These are phyloP conservation scores for Kandelia obovata DNA, from an alignment of 345 rosid species.

Conservation along the genomic window DNA sequence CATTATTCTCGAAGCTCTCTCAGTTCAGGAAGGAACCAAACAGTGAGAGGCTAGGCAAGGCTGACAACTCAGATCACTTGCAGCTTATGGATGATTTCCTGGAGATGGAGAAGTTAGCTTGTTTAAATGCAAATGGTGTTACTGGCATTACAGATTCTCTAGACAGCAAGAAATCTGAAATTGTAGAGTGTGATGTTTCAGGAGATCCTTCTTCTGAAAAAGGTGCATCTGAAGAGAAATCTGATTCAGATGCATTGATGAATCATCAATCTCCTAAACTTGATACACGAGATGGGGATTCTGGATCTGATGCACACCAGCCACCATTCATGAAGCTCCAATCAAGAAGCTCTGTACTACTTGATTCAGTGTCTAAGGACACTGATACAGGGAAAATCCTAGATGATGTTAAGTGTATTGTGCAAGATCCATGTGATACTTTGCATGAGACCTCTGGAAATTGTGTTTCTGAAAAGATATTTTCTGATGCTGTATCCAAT, in stretches of 20 bases:
- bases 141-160: conserved; percentile 30
- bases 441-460: conserved; percentile 26
- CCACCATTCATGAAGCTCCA: conserved; percentile 46
- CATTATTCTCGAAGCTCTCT: conserved; percentile 50
- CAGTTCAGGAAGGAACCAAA: conserved; percentile 51
- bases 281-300: conserved; percentile 21
- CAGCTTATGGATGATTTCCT: conserved; percentile 97
- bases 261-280: conserved; percentile 15
- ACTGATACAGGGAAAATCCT: conserved; percentile 47
- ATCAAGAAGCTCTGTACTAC: conserved; percentile 47
- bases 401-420: conserved; percentile 48
- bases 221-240: conserved; percentile 26
- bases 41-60: conserved; percentile 40
- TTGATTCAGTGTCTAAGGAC: conserved; percentile 58
- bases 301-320: conserved; percentile 34
- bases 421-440: conserved; percentile 45
- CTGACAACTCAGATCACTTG: conserved; percentile 49
- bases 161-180: conserved; percentile 39
- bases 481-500: conserved; percentile 27
- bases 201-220: conserved; percentile 26
- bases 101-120: conserved; percentile 96
- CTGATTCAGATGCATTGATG: conserved; percentile 17
- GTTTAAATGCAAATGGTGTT: conserved; percentile 43
- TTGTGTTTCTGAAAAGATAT: conserved; percentile 24
- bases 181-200: conserved; percentile 28